These are phyloP conservation scores for Globisporangium iwayamae DNA, from an alignment of 352 stramenopile genomes.

Conservation along the genomic window DNA sequence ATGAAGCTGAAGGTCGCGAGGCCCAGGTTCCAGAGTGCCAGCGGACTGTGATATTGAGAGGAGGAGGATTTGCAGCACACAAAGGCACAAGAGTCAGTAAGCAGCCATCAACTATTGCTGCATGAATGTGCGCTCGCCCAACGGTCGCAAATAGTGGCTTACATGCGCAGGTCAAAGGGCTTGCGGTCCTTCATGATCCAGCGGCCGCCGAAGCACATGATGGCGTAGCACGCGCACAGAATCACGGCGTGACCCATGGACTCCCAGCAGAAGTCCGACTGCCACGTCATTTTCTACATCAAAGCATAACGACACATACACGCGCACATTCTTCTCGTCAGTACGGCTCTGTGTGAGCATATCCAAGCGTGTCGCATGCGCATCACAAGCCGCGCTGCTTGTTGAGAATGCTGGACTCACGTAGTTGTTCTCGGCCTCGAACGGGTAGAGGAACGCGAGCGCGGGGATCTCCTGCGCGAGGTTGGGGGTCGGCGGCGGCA, in stretches of 20 bases:
- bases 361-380: conserved; percentile 8
- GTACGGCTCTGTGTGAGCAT: not conserved
- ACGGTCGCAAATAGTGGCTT: conserved; percentile 18
- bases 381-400: not conserved
- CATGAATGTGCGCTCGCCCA: not conserved
- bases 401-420: conserved; percentile 16
- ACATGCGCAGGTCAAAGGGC: conserved; percentile 79
- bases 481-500: conserved; percentile 16
- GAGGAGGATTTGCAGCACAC: not conserved
- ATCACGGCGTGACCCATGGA: conserved; percentile 55
- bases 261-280: conserved; percentile 63
- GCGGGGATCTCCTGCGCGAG: conserved; percentile 51
- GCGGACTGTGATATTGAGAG: conserved; percentile 28
- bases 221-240: conserved; percentile 63
- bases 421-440: conserved; percentile 73
- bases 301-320: not conserved
- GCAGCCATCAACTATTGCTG: not conserved
- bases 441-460: conserved; percentile 59
- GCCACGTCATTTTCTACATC: conserved; percentile 55
- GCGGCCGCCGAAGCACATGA: conserved; percentile 74
- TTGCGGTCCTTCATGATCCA: conserved; percentile 77
- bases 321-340: not conserved
- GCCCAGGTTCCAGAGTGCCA: conserved; percentile 78
- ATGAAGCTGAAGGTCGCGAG: conserved; percentile 80
- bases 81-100: not conserved